phyloP scores from a whole-genome alignment of 805 yeast genomes.

The Wickerhamiella alocasiicola region DNA sequence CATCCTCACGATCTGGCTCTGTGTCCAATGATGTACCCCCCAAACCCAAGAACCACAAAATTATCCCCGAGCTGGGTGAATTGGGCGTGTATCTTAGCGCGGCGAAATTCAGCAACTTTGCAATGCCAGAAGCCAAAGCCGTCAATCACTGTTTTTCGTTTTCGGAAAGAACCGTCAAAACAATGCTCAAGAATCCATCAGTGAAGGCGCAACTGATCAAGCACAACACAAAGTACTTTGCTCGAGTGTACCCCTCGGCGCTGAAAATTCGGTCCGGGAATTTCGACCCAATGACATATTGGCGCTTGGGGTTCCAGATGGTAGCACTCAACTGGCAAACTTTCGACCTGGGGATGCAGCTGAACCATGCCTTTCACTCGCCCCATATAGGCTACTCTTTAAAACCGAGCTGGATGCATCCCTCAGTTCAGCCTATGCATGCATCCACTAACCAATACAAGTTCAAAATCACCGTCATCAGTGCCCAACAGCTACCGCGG shows the following conservation, averaged over 20 bases:
- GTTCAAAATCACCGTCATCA: conserved; percentile 39
- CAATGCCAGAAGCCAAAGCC: conserved; percentile 74
- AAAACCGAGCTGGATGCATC: conserved; percentile 43
- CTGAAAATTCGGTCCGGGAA: conserved; percentile 67
- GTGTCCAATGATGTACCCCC: background rate
- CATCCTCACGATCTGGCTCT: background rate
- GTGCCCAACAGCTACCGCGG: conserved; percentile 78
- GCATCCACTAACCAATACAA: background rate
- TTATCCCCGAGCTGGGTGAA: conserved; percentile 34
- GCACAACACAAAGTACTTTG: conserved; percentile 62
- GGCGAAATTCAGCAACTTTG: conserved; percentile 63
- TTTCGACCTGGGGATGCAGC: conserved; percentile 75
- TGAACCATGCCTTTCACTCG: conserved; percentile 67
- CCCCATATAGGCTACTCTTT: conserved; percentile 53
- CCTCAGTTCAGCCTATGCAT: conserved; percentile 3
- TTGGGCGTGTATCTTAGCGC: conserved; percentile 70
- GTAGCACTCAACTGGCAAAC: conserved; percentile 98
- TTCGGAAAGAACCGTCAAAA: conserved; percentile 55
- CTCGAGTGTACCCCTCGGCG: conserved; percentile 82
- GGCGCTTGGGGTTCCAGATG: conserved; percentile 85
- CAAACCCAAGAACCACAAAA: conserved; percentile 3
- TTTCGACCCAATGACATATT: conserved; percentile 63
- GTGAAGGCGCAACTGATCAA: conserved; percentile 41
- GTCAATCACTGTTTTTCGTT: conserved; percentile 76
- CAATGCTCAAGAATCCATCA: conserved; percentile 47